phyloP scores from a whole-genome alignment of 371 early-diverging fungal genomes.

The Conidiobolus incongruus region DNA sequence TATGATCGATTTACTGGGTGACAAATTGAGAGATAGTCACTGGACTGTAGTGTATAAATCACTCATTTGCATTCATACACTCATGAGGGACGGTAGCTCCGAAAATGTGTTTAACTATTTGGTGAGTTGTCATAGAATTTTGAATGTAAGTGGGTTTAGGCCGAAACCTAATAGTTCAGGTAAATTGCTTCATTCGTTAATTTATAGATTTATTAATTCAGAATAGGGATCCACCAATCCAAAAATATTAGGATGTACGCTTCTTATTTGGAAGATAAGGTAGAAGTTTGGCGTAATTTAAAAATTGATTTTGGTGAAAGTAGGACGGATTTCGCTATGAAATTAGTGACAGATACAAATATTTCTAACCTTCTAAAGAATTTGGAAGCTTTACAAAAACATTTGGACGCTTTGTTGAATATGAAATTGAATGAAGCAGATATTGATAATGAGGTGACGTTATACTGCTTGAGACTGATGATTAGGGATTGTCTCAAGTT shows the following conservation, averaged over 20 bases:
- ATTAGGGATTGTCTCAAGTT: neutral
- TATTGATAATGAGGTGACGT: neutral
- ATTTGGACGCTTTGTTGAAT: neutral
- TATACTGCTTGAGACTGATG: neutral
- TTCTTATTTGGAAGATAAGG: constrained; percentile 2
- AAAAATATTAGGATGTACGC: neutral
- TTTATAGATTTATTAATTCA: neutral
- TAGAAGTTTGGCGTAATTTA: neutral
- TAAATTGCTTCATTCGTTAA: neutral
- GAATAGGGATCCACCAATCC: neutral
- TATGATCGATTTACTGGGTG: constrained; percentile 1
- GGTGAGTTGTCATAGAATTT: neutral
- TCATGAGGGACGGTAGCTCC: constrained; percentile 2
- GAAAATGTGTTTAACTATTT: constrained; percentile 1
- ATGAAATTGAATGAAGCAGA: constrained; percentile 1
- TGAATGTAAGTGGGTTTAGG: neutral
- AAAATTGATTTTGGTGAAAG: constrained; percentile 2
- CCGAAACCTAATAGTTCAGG: neutral
- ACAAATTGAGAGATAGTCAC: neutral
- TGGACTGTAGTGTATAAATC: constrained; percentile 3
- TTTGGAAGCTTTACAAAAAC: neutral
- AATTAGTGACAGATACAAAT: neutral
- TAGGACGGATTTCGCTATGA: neutral
- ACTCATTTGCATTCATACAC: neutral
- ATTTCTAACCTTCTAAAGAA: neutral